Base-by-base conservation (phyloP, 331 rosid species). In the Saraca asoca region DNA sequence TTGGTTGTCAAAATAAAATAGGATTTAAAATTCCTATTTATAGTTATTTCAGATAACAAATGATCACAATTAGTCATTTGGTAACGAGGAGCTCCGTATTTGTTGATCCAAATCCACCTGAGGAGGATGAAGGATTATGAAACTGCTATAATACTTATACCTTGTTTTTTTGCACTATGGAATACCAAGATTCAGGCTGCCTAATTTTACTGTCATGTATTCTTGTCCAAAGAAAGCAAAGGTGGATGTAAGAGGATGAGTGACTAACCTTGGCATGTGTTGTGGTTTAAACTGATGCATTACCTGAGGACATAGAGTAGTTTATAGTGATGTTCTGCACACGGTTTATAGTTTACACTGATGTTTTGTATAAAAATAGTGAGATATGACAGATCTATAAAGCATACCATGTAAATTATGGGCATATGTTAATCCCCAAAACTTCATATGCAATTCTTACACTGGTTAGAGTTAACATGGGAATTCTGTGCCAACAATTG, bases 51-150 rank as follows among this genome's bases (percentile, higher is more conserved):
- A 51, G 13, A 9, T 20, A 8, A 39, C 48, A 19, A 5, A 60
- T 51, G 31, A 52, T 58, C 31, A 14, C 16, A 57, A 42, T 51
- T 9, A 52, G 53, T 20, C 42, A 7, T 38, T 35, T 51, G 20
- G 69, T 8, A 20, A 51, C 12, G 4, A 9, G 7, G n/a, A 18
- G 11, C 58, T 45, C 0, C 19, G 14, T 64, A 44, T 50, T 43
- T 54, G 12, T 18, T 75, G 60, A 38, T 68, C 13, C 60, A 19
- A 69, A 62, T 53, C 61, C 59, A 35, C 16, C 51, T 37, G 39
- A 56, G 37, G 37, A 66, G 59, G 69, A 38, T 49, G 52, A 13
- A 6, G 20, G 4, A 16, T 12, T 18, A 16, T 38, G 56, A 56
- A 41, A 56, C 39, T 41, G 58, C 68, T n/a, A 12, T 16, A 18